Evolutionary conservation across 805 yeast genomes (phyloP).

Genomic region (Cyberlindnera subsufficiens): DNA sequence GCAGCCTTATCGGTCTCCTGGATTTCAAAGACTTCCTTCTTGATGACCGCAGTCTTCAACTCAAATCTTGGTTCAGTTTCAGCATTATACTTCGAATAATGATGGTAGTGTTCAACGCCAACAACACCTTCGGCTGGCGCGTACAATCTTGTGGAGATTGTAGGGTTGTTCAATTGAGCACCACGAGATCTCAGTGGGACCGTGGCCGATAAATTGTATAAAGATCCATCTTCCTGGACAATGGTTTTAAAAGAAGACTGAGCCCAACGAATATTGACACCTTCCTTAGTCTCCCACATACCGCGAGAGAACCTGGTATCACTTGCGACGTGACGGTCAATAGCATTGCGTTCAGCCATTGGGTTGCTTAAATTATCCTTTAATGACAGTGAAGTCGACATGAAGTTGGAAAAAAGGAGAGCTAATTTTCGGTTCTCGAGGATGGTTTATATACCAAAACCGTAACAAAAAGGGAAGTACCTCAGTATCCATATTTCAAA

Average conservation of each 20-base stretch:
- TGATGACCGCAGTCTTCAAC: slow-evolving; percentile 3
- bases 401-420: no score
- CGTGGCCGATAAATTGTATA: slow-evolving; percentile 14
- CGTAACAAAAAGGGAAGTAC: no score
- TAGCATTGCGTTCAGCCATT: slow-evolving; percentile 10
- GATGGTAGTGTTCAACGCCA: slow-evolving; percentile 19
- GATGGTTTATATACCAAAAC: no score
- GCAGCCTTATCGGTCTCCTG: slow-evolving; percentile 4
- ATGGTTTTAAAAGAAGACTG: slow-evolving; percentile 15
- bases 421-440: no score
- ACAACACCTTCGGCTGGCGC: slow-evolving; percentile 15
- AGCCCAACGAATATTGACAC: slow-evolving; percentile 17
- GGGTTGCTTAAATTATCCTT: neutral
- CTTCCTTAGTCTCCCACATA: slow-evolving; percentile 19
- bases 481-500: no score
- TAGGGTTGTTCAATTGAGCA: slow-evolving; percentile 16
- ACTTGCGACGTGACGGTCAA: slow-evolving; percentile 9
- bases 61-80: slow-evolving; percentile 15
- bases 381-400: no score
- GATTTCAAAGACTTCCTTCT: slow-evolving; percentile 4
- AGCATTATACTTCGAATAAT: slow-evolving; percentile 14
- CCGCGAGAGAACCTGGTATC: slow-evolving; percentile 18
- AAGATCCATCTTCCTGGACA: slow-evolving; percentile 9
- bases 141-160: slow-evolving; percentile 14
- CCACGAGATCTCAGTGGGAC: slow-evolving; percentile 9